These are phyloP conservation scores for Drechslerella coelobrocha DNA, from an alignment of 2,329 filamentous ascomycete genomes.

Conservation along the genomic window DNA sequence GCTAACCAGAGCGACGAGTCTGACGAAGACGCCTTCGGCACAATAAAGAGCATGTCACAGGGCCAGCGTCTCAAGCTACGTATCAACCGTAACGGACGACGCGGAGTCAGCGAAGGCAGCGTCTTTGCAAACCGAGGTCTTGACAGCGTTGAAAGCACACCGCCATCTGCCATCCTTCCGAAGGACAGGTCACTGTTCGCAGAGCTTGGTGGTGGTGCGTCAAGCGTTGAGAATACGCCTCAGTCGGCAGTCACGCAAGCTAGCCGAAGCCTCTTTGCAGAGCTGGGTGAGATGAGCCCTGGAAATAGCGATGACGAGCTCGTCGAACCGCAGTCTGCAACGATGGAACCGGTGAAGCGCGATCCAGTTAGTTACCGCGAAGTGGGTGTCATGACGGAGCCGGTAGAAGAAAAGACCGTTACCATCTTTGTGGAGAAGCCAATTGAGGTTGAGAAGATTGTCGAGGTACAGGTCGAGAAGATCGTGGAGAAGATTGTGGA, in stretches of 20 bases:
- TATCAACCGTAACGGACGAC: conserved; percentile 70
- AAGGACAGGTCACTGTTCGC: conserved; percentile 33
- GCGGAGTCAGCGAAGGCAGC: conserved; percentile 67
- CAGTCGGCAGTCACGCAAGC: conserved; percentile 37
- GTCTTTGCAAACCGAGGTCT: conserved; percentile 64
- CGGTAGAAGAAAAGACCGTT: conserved; percentile 34
- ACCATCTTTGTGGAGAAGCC: conserved; percentile 10
- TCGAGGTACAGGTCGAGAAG: conserved; percentile 36
- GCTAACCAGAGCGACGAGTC: conserved; percentile 55
- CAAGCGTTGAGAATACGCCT: conserved; percentile 42
- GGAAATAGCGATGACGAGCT: conserved; percentile 74
- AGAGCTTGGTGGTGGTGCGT: conserved; percentile 37
- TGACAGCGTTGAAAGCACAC: conserved; percentile 59
- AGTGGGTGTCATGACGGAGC: conserved; percentile 40
- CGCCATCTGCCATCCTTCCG: conserved; percentile 58
- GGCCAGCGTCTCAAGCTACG: conserved; percentile 70
- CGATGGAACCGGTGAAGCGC: conserved; percentile 36
- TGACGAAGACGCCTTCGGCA: conserved; percentile 71
- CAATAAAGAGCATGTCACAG: conserved; percentile 64
- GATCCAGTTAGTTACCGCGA: conserved; percentile 32
- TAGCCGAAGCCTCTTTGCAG: conserved; percentile 81
- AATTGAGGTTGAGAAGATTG: conserved; percentile 38
- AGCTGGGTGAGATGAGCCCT: conserved; percentile 74
- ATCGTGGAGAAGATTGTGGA: conserved; percentile 42
- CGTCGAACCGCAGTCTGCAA: conserved; percentile 42